Evolutionary conservation across 2,329 filamentous ascomycete genomes (phyloP), one percentile per base, ranked within the genome.

Genomic region (Dactylellina cionopaga): DNA sequence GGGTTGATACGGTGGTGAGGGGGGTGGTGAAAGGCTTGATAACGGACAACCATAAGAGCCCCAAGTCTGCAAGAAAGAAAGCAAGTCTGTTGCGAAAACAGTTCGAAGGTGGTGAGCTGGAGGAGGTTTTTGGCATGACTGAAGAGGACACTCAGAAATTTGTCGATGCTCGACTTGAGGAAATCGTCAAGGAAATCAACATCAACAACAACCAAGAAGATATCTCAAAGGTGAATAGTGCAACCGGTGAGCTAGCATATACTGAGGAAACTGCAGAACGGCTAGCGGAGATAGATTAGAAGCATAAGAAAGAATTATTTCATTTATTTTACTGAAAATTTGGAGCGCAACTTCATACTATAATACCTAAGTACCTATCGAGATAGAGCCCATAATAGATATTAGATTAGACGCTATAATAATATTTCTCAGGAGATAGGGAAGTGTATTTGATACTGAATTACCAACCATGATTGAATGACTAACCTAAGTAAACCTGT

Each of bases 31-130:
- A 51, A 77, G 24, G 66, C 75, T 35, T 75, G 77, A 78, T 77
- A 75, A 74, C 70, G 3, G 51, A 77, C 1, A 77, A 78, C 0
- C 73, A 74, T 5, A 56, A 76, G 22, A 76, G 79, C 1, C 52
- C 75, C 5, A 73, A 76, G 6, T 80, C 79, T 39, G 81, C 82
- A 0, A 77, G 80, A 0, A 77, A 74, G 9, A 76, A 81, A 37
- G 73, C 81, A 29, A 81, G 80, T 35, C 83, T 82, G 0, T 75
- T 88, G 41, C 84, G 82, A 76, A 81, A 78, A 65, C 82, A 0
- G 58, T 76, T 1, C 66, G 72, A 9, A 68, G 71, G 0, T 74
- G 83, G 15, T 79, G 76, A 46, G 78, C 81, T 24, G 70, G 74
- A 0, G 74, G 82, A 3, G 84, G 84, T 0, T 77, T 82, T n/a